Base-by-base conservation (phyloP, 169 alveolate genomes). In the Plasmodium vinckei region DNA sequence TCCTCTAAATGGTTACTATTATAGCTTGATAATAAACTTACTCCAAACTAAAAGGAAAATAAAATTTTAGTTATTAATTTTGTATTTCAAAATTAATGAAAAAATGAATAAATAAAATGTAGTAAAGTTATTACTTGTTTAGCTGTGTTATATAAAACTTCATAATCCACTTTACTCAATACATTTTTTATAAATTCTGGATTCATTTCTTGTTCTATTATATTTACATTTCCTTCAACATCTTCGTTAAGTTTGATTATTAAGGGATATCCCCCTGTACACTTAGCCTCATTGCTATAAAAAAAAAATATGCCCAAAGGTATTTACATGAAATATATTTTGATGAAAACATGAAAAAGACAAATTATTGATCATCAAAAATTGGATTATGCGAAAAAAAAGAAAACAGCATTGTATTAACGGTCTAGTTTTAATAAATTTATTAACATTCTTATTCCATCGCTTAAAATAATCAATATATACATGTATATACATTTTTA, bases 251-350 rank as follows among this genome's bases (percentile, higher is more conserved):
- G 27, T 82, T 46, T 56, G 19, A 94, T 63, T 57, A 23, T 27
- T 17, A 94, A 90, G 5, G 96, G 96, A 65, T 94, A 94, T 9
- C 96, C 96, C 25, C 87, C 92, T 27, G 64, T 49, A 88, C 96
- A 94, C 7, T 88, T 79, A 7, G 79, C 60, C 70, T 77, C 90
- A 73, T 94, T 94, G 92, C 96, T 94, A 73, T 42, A 67, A 69
- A 46, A 6, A n/a, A 15, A 51, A 33, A 33, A 33, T 3, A 3
- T 33, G 5, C 42, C 42, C 42, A 33, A 33, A 4, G 7, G 7
- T 33, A 33, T 33, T 0, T 7, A 33, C 42, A 33, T 33, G 42
- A 33, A 33, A 33, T 33, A 33, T 33, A 33, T 33, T 33, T 33
- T 1, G 7, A 33, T 33, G 0, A 33, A 33, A 33, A 33, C 7